These are phyloP conservation scores for Ceratocystis destructans DNA, from an alignment of 2,329 filamentous ascomycete genomes.

Conservation along the genomic window DNA sequence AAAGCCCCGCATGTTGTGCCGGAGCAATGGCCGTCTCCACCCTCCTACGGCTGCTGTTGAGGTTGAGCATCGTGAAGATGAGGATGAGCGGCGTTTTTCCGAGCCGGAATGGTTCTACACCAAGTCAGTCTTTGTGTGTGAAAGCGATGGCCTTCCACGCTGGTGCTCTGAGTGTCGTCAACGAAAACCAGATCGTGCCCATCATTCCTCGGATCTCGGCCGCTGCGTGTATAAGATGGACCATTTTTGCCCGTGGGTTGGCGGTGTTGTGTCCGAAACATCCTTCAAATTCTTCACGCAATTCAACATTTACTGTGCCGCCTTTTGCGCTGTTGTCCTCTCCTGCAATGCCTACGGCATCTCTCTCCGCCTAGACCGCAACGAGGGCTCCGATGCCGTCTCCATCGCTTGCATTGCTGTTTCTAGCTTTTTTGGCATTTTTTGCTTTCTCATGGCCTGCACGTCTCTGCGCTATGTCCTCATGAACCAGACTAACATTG, in stretches of 20 bases:
- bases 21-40: constrained; percentile 4
- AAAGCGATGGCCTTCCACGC: constrained; percentile 65
- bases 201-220: constrained; percentile 71
- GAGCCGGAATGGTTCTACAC: constrained; percentile 66
- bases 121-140: constrained; percentile 72
- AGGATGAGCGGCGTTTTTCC: constrained; percentile 27
- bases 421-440: constrained; percentile 62
- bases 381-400: constrained; percentile 37
- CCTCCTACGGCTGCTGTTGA: constrained; percentile 27
- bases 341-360: constrained; percentile 52
- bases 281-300: constrained; percentile 88
- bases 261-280: constrained; percentile 79
- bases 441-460: constrained; percentile 60
- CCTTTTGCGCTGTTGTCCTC: constrained; percentile 53
- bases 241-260: constrained; percentile 95
- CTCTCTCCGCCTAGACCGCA: constrained; percentile 37
- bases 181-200: constrained; percentile 78
- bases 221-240: constrained; percentile 85
- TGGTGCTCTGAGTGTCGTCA: constrained; percentile 77
- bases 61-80: constrained; percentile 36
- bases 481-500: constrained; percentile 71
- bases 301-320: constrained; percentile 59
- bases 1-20: neutral
- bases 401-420: constrained; percentile 55
- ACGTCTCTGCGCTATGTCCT: constrained; percentile 58